phyloP scores from a whole-genome alignment of 2,329 filamentous ascomycete species.

The Venturia nashicola region DNA sequence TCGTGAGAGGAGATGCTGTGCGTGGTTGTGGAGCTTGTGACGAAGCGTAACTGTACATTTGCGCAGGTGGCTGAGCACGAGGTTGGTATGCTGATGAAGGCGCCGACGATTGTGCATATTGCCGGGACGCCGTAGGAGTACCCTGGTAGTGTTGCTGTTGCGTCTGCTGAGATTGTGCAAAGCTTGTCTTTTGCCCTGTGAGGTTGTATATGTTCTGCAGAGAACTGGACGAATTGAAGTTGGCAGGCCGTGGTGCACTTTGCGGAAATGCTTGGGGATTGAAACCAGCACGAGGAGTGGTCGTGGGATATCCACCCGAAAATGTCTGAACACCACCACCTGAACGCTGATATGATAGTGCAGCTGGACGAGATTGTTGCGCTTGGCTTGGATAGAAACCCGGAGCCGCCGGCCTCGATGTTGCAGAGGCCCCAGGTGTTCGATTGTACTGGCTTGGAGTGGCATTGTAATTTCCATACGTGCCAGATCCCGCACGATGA shows the following conservation, averaged over 20 bases:
- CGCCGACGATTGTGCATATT: not conserved
- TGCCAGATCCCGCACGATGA: not conserved
- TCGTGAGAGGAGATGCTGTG: not conserved
- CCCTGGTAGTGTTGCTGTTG: conserved; percentile 1
- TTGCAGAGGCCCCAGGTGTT: not conserved
- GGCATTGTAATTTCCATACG: conserved; percentile 2
- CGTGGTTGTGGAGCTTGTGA: conserved; percentile 1
- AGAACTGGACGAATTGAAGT: not conserved
- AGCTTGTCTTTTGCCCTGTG: conserved; percentile 5
- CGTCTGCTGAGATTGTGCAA: not conserved
- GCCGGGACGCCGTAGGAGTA: not conserved
- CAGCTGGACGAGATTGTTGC: conserved; percentile 2
- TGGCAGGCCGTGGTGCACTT: not conserved
- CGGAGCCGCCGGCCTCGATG: not conserved
- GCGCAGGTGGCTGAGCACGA: not conserved
- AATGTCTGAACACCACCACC: conserved; percentile 6
- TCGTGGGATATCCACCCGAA: conserved; percentile 1
- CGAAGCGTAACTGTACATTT: conserved; percentile 4
- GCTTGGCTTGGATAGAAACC: not conserved
- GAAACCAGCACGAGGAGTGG: not conserved
- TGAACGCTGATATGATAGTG: conserved; percentile 4
- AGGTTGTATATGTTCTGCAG: conserved; percentile 1
- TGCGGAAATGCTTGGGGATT: not conserved
- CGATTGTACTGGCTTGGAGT: conserved; percentile 8
- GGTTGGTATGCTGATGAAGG: not conserved